phyloP scores from a whole-genome alignment of 352 stramenopile genomes.

The Peronospora farinosa region DNA sequence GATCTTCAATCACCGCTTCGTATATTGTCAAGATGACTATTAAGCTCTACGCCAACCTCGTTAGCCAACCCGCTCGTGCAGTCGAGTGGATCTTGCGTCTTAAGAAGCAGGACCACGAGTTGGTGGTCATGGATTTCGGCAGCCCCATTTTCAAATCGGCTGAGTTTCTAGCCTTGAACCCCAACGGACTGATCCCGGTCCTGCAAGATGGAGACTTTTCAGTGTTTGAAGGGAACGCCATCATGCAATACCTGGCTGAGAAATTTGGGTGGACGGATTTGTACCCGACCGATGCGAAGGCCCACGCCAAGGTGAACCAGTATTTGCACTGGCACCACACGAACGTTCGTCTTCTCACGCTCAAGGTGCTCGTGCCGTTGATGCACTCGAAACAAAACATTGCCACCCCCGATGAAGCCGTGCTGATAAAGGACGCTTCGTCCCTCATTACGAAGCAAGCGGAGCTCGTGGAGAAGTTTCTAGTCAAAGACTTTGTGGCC shows the following conservation, averaged over 20 bases:
- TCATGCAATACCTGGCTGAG: slow-evolving; percentile 48
- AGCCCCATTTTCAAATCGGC: slow-evolving; percentile 29
- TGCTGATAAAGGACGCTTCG: slow-evolving; percentile 21
- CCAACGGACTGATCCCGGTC: slow-evolving; percentile 34
- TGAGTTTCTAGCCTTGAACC: slow-evolving; percentile 35
- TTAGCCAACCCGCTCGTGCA: slow-evolving; percentile 34
- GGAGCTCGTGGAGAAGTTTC: slow-evolving; percentile 43
- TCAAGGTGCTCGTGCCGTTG: slow-evolving; percentile 37
- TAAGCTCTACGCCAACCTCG: slow-evolving; percentile 41
- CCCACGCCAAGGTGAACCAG: slow-evolving; percentile 61
- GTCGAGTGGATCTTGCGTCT: slow-evolving; percentile 34
- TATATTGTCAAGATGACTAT: slow-evolving; percentile 18
- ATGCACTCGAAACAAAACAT: slow-evolving; percentile 29
- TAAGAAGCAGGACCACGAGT: slow-evolving; percentile 37
- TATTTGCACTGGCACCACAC: slow-evolving; percentile 75
- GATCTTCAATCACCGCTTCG: too few species aligned
- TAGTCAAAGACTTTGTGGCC: slow-evolving; percentile 36
- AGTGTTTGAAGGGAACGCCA: slow-evolving; percentile 45
- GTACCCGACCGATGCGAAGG: slow-evolving; percentile 43
- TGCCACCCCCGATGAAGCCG: slow-evolving; percentile 23
- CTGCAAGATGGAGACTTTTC: slow-evolving; percentile 39
- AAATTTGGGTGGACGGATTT: slow-evolving; percentile 47
- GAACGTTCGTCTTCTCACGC: slow-evolving; percentile 41
- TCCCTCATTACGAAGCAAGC: slow-evolving; percentile 29
- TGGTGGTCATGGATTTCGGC: slow-evolving; percentile 30